Percentiles rank a stretch among this genome's conserved stretches.
Evolutionary conservation across 2,329 filamentous ascomycete species (phyloP).

Genomic region (Lachnellula hyalina): DNA sequence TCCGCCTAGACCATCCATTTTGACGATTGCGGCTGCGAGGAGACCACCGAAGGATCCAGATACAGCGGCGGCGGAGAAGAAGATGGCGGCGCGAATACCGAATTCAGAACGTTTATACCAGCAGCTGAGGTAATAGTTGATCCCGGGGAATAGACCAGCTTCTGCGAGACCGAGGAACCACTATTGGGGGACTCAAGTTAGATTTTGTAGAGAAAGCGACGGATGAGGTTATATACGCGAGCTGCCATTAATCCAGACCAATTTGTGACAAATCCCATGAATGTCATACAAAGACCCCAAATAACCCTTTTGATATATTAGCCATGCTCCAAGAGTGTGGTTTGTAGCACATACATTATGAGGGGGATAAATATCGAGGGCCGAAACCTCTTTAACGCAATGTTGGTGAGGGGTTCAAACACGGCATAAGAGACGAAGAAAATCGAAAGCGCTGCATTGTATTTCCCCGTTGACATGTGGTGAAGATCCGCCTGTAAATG

Average conservation of each 20-base stretch:
- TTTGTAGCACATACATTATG: conserved; percentile 63
- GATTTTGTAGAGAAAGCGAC: not conserved
- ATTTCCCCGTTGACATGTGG: conserved; percentile 57
- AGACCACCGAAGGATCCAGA: conserved; percentile 74
- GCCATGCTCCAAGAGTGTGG: conserved; percentile 1
- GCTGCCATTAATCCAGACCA: conserved; percentile 30
- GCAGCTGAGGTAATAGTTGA: conserved; percentile 76
- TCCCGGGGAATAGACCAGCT: conserved; percentile 69
- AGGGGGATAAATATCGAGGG: conserved; percentile 75
- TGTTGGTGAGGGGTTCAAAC: conserved; percentile 70
- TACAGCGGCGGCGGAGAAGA: conserved; percentile 77
- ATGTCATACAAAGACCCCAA: conserved; percentile 65
- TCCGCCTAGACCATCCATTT: conserved; percentile 60
- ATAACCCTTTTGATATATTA: conserved; percentile 17
- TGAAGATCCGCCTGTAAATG: conserved; percentile 54
- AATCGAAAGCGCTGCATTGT: conserved; percentile 71
- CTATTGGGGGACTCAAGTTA: conserved; percentile 1
- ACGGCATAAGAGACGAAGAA: conserved; percentile 84
- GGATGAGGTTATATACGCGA: conserved; percentile 11
- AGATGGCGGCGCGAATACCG: conserved; percentile 72
- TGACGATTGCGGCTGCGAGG: conserved; percentile 64
- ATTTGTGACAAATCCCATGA: conserved; percentile 33
- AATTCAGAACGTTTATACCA: conserved; percentile 81
- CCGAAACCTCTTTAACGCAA: conserved; percentile 64
- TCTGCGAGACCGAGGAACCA: conserved; percentile 68